phyloP scores from a whole-genome alignment of 148 eudicot species.

The Linanthus parryae region DNA sequence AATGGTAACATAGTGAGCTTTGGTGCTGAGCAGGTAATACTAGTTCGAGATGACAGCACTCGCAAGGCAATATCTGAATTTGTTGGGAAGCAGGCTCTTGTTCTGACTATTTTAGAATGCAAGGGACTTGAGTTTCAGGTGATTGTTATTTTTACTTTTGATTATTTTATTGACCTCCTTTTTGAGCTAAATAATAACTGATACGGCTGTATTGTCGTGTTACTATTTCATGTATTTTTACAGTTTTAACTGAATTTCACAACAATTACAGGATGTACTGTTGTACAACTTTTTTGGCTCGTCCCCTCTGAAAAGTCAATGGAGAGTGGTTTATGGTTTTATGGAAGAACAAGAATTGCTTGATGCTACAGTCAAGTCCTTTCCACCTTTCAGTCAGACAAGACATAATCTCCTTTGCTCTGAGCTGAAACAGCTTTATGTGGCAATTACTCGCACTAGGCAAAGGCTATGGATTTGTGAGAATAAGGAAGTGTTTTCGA shows the following conservation, averaged over 20 bases:
- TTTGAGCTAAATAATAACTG: no score
- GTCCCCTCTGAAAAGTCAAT: constrained; percentile 33
- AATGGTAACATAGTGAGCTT: constrained; percentile 49
- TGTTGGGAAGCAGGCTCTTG: constrained; percentile 55
- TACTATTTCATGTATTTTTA: no score
- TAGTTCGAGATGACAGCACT: constrained; percentile 53
- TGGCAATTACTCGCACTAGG: constrained; percentile 6
- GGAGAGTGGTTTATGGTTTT: constrained; percentile 43
- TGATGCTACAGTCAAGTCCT: constrained; percentile 11
- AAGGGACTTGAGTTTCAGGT: constrained; percentile 84
- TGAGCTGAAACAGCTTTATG: constrained; percentile 27
- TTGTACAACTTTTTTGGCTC: constrained; percentile 49
- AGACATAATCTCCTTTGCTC: constrained; percentile 30
- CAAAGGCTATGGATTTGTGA: constrained; percentile 17
- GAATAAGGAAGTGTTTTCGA: background rate
- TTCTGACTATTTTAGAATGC: constrained; percentile 70
- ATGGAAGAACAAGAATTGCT: constrained; percentile 26
- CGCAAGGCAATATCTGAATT: constrained; percentile 32
- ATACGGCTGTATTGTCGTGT: no score
- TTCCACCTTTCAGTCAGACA: constrained; percentile 15
- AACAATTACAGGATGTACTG: constrained; percentile 49
- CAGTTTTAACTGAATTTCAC: no score
- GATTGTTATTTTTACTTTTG: no score
- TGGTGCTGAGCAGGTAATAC: constrained; percentile 75
- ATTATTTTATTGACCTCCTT: no score